Percentiles rank a stretch among this genome's conserved stretches.
These are phyloP conservation scores for Euphrasia arctica DNA, from an alignment of 305 asterid species.

Conservation along the genomic window DNA sequence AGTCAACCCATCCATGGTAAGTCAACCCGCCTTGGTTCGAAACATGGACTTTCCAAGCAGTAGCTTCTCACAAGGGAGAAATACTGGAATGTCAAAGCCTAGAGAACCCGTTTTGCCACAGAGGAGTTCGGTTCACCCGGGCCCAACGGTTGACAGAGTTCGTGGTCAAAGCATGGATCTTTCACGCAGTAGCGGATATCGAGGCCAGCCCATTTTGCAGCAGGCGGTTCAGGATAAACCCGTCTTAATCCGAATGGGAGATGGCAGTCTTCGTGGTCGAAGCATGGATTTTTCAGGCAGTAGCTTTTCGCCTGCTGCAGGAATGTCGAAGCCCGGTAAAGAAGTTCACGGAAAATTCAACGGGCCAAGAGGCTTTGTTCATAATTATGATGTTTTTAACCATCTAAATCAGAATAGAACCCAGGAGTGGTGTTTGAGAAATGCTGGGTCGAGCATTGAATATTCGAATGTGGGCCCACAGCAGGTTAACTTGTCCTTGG, in stretches of 20 bases:
- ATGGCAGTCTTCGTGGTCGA: conserved; percentile 31
- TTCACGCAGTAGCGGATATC: not conserved
- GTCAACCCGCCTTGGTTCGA: conserved; percentile 40
- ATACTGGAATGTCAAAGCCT: conserved; percentile 20
- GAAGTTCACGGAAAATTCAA: conserved; percentile 27
- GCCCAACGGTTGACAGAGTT: not conserved
- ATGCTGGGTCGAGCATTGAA: conserved; percentile 40
- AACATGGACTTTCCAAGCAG: conserved; percentile 32
- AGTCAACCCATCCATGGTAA: conserved; percentile 21
- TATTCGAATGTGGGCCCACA: conserved; percentile 34
- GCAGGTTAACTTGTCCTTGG: conserved; percentile 29
- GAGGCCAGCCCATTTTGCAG: conserved; percentile 36
- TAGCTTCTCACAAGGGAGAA: conserved; percentile 36
- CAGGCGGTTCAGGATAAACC: conserved; percentile 31
- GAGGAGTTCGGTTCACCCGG: not conserved
- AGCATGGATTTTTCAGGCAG: conserved; percentile 33
- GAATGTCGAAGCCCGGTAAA: not conserved
- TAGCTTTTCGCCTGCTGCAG: conserved; percentile 21
- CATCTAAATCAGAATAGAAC: conserved; percentile 45
- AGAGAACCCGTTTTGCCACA: not conserved
- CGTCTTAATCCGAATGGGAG: conserved; percentile 32
- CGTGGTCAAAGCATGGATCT: not conserved
- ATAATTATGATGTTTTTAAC: conserved; percentile 41
- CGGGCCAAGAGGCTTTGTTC: conserved; percentile 40
- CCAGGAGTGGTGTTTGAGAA: conserved; percentile 55